Evolutionary conservation across 2,329 filamentous ascomycete species (phyloP), one percentile per base, ranked within the genome.

Genomic region (Curvularia sp.): DNA sequence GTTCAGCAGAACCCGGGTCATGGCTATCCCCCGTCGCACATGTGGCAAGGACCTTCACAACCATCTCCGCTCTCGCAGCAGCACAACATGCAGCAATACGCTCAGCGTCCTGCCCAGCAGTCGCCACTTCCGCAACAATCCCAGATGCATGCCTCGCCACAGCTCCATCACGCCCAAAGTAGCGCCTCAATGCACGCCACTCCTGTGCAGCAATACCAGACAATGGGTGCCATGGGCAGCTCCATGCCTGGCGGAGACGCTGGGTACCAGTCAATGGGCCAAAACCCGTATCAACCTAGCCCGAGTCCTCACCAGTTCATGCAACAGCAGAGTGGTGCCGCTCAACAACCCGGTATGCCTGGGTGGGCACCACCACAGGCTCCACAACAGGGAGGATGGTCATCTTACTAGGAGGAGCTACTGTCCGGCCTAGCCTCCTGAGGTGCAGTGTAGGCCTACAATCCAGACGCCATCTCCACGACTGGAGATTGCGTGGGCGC

Each of bases 281-380:
- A 80, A 48, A 79, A 78, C 59, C 79, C 82, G 56, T 84, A 84
- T 64, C 80, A 82, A 61, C 79, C 79, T 27, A 80, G 77, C 61
- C 80, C 79, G 10, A 81, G 75, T 47, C 79, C 82, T 45, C 78
- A 79, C 51, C 78, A 80, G 39, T 82, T 78, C 69, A 79, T 81
- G 70, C 77, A 78, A 34, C 77, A 79, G 45, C 78, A 78, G 55
- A 79, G 74, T 34, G 74, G 69, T 27, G 74, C 76, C 45, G 75
- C 74, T 30, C 80, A 80, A 61, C 82, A 83, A 64, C 79, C 80
- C n/a, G 78, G 80, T 38, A 83, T 83, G 81, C 81, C 81, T 62
- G 80, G 80, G 41, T 83, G 81, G 81, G 75, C 80, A 57, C 77
- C 80, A 48, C 75, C 74, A n/a, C 75, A 76, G 57, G 68, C 72